Evolutionary conservation across 1,139 yeast species (phyloP), one percentile per base, ranked within the genome.

Genomic region (Kazachstania sp.): DNA sequence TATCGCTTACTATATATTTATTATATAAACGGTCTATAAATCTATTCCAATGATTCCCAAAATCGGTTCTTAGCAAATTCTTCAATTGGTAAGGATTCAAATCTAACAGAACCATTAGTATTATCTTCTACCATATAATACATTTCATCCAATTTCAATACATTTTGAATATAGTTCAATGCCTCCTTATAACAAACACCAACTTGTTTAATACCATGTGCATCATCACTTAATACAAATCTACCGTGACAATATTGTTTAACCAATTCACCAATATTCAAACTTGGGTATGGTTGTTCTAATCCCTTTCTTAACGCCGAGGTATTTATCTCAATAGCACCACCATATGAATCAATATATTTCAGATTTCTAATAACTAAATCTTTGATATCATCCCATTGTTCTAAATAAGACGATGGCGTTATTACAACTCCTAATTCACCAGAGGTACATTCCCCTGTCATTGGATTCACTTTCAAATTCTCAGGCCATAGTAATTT

Each of bases 221-320:
- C 78, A 61, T 92, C 99, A 63, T 92, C 98, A 45, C 96, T 86
- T 16, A 92, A 67, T 54, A 95, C 88, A 61, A 92, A 84, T 54
- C 75, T 72, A 0, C 83, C 86, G 8, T 68, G 64, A 37, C 74
- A 78, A 31, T 78, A 73, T 9, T 65, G 51, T 13, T 74, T 57
- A 3, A 70, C 70, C 0, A 78, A 73, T 12, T 69, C 57, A 4
- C 81, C 76, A 13, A 94, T 71, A 53, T 86, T 95, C 30, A 60
- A 55, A 45, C 77, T 71, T 0, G 99, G 99, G 57, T 92, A 92
- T 0, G 98, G 95, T 1, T 85, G 73, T 3, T 57, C 47, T 92
- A 97, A 84, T 1, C 95, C 95, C 64, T 92, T 92, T 41, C 98
- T 71, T 11, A 92, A 66, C 0, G 96, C 96, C 0, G 97, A 82